Percentiles rank a stretch among this genome's conserved stretches.
Conservation (phyloP, 495 filamentous ascomycete species). For the Monascus purpureus region DNA sequence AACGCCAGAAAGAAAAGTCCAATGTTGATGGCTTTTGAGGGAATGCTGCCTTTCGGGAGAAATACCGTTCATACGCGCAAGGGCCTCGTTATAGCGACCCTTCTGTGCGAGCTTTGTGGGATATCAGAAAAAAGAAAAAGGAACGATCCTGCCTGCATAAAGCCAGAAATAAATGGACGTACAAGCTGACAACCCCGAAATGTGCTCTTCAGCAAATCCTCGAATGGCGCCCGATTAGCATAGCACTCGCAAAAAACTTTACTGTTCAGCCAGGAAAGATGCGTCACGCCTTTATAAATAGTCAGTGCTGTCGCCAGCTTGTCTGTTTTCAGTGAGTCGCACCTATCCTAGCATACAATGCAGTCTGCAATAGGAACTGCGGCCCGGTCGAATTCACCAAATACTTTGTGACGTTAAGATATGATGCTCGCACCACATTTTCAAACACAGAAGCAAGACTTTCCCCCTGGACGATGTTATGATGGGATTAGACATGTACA, state of each 20-base stretch:
- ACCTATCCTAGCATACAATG: conserved; percentile 68
- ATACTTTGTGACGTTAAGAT: conserved; percentile 64
- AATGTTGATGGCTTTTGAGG: conserved; percentile 67
- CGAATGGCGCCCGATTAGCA: conserved; percentile 44
- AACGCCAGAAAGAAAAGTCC: conserved; percentile 58
- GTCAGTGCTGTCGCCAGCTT: conserved; percentile 8
- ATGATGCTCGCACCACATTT: conserved; percentile 63
- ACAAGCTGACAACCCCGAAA: conserved; percentile 45
- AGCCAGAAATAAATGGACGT: conserved; percentile 7
- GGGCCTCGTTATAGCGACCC: conserved; percentile 60
- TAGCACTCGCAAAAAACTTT: conserved; percentile 72
- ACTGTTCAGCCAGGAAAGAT: conserved; percentile 52
- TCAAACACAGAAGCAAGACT: conserved; percentile 66
- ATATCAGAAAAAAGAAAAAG: not conserved
- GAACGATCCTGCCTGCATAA: too few relatives aligned
- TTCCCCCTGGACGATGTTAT: conserved; percentile 49
- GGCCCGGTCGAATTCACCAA: conserved; percentile 58
- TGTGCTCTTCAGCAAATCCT: conserved; percentile 61
- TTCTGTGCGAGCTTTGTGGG: conserved; percentile 35
- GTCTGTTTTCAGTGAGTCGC: conserved; percentile 7
- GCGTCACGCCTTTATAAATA: conserved; percentile 33
- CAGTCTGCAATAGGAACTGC: conserved; percentile 55
- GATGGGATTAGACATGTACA: conserved; percentile 3
- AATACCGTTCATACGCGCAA: conserved; percentile 51
- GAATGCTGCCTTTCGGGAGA: conserved; percentile 53